A percentile compares a stretch with the other conserved stretches of the same genome.
Conservation (phyloP, 1,284 basidiomycete species). For the Butyriboletus appendiculatus region DNA sequence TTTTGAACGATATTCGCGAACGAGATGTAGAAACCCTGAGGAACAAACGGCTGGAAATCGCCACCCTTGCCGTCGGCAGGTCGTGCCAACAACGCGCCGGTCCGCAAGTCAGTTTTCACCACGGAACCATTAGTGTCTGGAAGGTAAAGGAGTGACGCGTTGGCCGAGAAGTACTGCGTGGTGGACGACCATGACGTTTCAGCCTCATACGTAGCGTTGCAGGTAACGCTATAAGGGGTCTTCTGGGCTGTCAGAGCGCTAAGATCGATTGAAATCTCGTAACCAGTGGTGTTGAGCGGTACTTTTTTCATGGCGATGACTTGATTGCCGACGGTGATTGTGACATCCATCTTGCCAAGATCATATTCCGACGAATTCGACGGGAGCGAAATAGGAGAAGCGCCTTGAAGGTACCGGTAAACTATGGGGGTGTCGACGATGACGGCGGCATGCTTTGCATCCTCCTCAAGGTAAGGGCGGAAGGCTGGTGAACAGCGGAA, state of each 20-base stretch:
- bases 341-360: slow-evolving; percentile 38
- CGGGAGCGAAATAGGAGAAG: slow-evolving; percentile 46
- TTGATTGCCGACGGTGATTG: slow-evolving; percentile 43
- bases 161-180: slow-evolving; percentile 22
- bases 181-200: neutral
- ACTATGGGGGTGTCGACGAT: slow-evolving; percentile 62
- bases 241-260: slow-evolving; percentile 18
- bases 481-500: slow-evolving; percentile 68
- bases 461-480: slow-evolving; percentile 64
- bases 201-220: slow-evolving; percentile 22
- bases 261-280: slow-evolving; percentile 24
- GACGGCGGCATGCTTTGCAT: slow-evolving; percentile 43
- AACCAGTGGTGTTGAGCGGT: slow-evolving; percentile 49
- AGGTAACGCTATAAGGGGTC: slow-evolving; percentile 23
- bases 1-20: slow-evolving; percentile 25
- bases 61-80: slow-evolving; percentile 16
- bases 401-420: slow-evolving; percentile 46
- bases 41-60: slow-evolving; percentile 28
- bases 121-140: slow-evolving; percentile 30
- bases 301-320: slow-evolving; percentile 45
- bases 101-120: slow-evolving; percentile 36
- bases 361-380: slow-evolving; percentile 5
- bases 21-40: slow-evolving; percentile 33
- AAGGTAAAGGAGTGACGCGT: slow-evolving; percentile 33
- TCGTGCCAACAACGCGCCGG: slow-evolving; percentile 27